Evolutionary conservation across 73 alveolate species (phyloP).

Genomic region (Blepharisma stoltei): DNA sequence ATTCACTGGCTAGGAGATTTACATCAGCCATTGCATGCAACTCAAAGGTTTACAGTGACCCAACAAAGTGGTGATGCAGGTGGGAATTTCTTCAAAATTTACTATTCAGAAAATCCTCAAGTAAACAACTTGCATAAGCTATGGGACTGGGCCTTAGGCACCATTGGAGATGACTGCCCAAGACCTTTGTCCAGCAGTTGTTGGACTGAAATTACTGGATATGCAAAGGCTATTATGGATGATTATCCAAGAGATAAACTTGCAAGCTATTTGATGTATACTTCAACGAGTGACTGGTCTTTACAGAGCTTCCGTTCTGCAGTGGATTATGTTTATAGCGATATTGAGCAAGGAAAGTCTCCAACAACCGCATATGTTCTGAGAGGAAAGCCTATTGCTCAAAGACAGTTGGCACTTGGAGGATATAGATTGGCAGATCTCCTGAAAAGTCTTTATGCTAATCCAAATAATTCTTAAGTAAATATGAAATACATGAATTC

Average conservation of each 20-base stretch:
- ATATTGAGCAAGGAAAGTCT: not conserved
- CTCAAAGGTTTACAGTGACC: conserved; percentile 25
- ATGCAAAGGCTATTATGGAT: not conserved
- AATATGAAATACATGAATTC: too few species aligned
- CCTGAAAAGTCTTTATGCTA: not conserved
- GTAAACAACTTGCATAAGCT: conserved; percentile 48
- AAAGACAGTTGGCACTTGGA: conserved; percentile 46
- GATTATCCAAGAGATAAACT: not conserved
- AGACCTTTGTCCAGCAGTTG: not conserved
- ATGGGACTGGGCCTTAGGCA: conserved; percentile 60
- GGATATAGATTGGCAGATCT: conserved; percentile 53
- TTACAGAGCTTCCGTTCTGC: not conserved
- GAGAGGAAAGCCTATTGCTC: conserved; percentile 13
- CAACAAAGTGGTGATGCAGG: conserved; percentile 65
- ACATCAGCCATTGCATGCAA: conserved; percentile 70
- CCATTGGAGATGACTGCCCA: not conserved
- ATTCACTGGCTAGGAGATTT: conserved; percentile 64
- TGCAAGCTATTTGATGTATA: too few species aligned
- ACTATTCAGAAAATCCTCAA: not conserved
- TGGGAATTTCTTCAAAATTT: conserved; percentile 48
- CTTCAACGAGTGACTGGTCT: not conserved
- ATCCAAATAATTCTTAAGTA: too few species aligned
- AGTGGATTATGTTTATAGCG: conserved; percentile 28
- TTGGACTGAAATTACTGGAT: not conserved
- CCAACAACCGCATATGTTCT: conserved; percentile 33